Evolutionary conservation across 1,284 basidiomycete genomes (phyloP).

Genomic region (Microbotryum intermedium): DNA sequence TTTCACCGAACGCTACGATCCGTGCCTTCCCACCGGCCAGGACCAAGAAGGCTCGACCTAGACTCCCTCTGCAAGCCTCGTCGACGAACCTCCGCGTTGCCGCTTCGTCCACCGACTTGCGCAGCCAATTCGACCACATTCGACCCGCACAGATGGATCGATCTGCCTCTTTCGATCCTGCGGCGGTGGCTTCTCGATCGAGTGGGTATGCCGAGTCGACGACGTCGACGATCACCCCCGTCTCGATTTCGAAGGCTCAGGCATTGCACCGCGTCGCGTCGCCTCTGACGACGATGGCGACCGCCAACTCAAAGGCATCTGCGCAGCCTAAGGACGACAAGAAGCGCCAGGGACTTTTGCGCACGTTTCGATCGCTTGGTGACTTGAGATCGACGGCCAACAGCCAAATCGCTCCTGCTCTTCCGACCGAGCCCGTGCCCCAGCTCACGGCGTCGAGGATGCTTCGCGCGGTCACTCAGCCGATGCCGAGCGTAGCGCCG

Average conservation of each 20-base stretch:
- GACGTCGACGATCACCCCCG: not conserved
- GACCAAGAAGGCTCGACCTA: constrained; percentile 5
- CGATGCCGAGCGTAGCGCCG: not conserved
- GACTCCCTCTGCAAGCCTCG: constrained; percentile 21
- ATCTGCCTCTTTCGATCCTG: not conserved
- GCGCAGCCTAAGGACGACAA: constrained; percentile 7
- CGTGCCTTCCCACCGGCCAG: not conserved
- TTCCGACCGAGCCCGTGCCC: not conserved
- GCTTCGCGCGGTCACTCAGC: constrained; percentile 20
- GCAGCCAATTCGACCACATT: not conserved
- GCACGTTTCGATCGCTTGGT: constrained; percentile 30
- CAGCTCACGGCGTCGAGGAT: constrained; percentile 10
- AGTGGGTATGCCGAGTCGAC: not conserved
- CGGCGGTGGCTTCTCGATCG: not conserved
- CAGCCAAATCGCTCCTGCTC: not conserved
- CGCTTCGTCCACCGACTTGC: not conserved
- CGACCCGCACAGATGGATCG: not conserved
- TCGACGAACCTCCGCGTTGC: constrained; percentile 24
- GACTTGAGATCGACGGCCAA: constrained; percentile 21
- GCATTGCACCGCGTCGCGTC: not conserved
- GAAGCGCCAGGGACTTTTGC: constrained; percentile 5
- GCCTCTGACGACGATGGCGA: not conserved
- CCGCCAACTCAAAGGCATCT: not conserved
- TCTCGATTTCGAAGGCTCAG: not conserved
- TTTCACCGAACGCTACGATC: constrained; percentile 15